Evolutionary conservation across 352 stramenopile genomes (phyloP).

Genomic region (Pythium oligandrum): DNA sequence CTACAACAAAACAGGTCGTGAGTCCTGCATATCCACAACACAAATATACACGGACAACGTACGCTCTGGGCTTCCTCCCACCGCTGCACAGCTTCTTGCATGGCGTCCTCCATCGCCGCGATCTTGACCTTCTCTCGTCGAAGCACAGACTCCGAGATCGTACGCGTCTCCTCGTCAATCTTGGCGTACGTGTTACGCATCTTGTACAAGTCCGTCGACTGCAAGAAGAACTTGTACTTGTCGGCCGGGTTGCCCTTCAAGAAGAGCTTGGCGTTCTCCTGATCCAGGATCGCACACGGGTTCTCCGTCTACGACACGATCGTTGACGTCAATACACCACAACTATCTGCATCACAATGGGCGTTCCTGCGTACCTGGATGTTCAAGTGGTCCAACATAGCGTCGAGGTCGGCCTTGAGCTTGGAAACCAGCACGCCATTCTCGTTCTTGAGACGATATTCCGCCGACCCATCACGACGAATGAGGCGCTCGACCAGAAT

Average conservation of each 20-base stretch:
- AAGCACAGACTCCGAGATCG: constrained; percentile 55
- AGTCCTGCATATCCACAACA: not conserved
- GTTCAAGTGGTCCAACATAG: constrained; percentile 93
- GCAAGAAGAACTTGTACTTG: constrained; percentile 98
- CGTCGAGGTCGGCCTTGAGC: constrained; percentile 90
- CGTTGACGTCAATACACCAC: not conserved
- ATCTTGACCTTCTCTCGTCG: constrained; percentile 69
- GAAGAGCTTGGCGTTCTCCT: constrained; percentile 98
- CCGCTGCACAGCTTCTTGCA: constrained; percentile 61
- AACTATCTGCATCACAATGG: too few relatives aligned
- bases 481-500: constrained; percentile 94
- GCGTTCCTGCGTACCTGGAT: constrained; percentile 42
- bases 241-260: constrained; percentile 91
- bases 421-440: constrained; percentile 61
- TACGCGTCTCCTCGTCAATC: constrained; percentile 72
- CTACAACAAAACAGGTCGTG: constrained; percentile 14
- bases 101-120: constrained; percentile 40
- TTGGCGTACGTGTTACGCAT: constrained; percentile 86
- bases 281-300: constrained; percentile 95
- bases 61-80: constrained; percentile 77
- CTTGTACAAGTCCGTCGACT: constrained; percentile 93
- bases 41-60: not conserved
- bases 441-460: constrained; percentile 73
- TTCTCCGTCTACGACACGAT: constrained; percentile 92
- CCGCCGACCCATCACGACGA: constrained; percentile 63